Percentiles rank a stretch among this genome's conserved stretches.
phyloP scores from a whole-genome alignment of 2,329 filamentous ascomycete genomes.

The Magnaporthiopsis rhizophila region DNA sequence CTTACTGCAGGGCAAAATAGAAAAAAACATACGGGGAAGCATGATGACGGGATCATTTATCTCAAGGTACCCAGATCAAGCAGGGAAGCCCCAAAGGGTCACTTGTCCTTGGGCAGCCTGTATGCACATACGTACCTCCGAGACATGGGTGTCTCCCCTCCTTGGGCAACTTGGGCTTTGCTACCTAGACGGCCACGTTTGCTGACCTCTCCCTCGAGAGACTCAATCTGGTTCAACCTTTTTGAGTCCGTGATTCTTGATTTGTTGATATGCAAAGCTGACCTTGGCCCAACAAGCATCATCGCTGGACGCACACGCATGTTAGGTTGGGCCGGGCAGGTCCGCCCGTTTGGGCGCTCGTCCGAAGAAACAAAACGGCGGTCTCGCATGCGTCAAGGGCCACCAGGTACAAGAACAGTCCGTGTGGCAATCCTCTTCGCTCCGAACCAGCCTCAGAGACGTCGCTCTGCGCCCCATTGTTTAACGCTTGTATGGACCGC shows the following conservation, averaged over 20 bases:
- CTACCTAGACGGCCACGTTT: not conserved
- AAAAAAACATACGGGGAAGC: not conserved
- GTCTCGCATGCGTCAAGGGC: not conserved
- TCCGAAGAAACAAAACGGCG: not conserved
- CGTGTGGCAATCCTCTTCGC: too few species aligned
- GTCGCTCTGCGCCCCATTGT: too few species aligned
- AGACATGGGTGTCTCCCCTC: not conserved
- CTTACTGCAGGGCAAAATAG: too few species aligned
- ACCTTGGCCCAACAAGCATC: not conserved
- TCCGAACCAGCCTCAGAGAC: too few species aligned
- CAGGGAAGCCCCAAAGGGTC: not conserved
- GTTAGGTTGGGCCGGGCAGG: not conserved
- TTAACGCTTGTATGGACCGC: too few species aligned
- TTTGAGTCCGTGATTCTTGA: too few species aligned
- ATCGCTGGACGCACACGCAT: not conserved
- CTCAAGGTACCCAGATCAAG: not conserved
- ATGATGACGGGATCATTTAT: not conserved
- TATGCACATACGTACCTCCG: not conserved
- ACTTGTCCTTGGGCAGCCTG: not conserved
- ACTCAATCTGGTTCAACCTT: not conserved
- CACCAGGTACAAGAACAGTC: too few species aligned
- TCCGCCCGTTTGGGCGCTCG: not conserved
- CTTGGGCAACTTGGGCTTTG: not conserved
- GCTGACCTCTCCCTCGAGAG: not conserved
- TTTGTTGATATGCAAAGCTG: too few species aligned